Evolutionary conservation across 2,329 filamentous ascomycete species (phyloP).

Genomic region (Fusarium drepaniforme): DNA sequence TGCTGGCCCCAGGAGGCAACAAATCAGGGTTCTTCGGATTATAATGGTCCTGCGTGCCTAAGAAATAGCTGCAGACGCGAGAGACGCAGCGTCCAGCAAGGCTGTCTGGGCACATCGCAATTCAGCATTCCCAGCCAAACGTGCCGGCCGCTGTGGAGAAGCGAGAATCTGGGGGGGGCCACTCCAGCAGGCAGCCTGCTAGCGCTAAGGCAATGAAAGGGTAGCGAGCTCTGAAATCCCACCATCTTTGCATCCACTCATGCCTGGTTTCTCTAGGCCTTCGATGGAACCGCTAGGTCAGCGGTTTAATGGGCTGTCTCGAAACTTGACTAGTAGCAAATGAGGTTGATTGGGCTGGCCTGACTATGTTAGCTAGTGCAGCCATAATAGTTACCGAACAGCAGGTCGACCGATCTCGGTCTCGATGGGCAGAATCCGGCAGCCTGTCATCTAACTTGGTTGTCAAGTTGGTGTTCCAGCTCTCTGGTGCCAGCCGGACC

Average conservation of each 20-base stretch:
- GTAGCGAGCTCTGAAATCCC: slow-evolving; percentile 15
- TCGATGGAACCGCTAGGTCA: slow-evolving; percentile 1
- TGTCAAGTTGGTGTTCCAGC: neutral
- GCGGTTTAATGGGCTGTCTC: slow-evolving; percentile 1
- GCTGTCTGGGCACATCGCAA: slow-evolving; percentile 21
- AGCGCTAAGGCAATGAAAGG: slow-evolving; percentile 11
- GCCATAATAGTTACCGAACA: neutral
- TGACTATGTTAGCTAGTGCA: slow-evolving; percentile 11
- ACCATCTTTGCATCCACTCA: slow-evolving; percentile 16
- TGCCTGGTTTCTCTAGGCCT: neutral
- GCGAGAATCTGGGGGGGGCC: slow-evolving; percentile 38
- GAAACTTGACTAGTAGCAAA: slow-evolving; percentile 3
- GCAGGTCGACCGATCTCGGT: neutral
- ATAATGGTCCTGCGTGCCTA: slow-evolving; percentile 31
- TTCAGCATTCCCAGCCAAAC: slow-evolving; percentile 31
- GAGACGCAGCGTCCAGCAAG: slow-evolving; percentile 24
- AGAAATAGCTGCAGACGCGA: slow-evolving; percentile 32
- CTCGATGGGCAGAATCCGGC: neutral
- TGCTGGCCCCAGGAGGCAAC: slow-evolving; percentile 16
- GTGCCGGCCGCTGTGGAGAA: slow-evolving; percentile 44
- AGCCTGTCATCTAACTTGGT: slow-evolving; percentile 6
- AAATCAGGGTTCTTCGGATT: slow-evolving; percentile 30
- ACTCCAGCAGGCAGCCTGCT: slow-evolving; percentile 33
- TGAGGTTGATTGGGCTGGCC: neutral
- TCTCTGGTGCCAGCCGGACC: slow-evolving; percentile 4